Evolutionary conservation across 2,329 filamentous ascomycete species (phyloP).

Genomic region (Verticillium dahliae): DNA sequence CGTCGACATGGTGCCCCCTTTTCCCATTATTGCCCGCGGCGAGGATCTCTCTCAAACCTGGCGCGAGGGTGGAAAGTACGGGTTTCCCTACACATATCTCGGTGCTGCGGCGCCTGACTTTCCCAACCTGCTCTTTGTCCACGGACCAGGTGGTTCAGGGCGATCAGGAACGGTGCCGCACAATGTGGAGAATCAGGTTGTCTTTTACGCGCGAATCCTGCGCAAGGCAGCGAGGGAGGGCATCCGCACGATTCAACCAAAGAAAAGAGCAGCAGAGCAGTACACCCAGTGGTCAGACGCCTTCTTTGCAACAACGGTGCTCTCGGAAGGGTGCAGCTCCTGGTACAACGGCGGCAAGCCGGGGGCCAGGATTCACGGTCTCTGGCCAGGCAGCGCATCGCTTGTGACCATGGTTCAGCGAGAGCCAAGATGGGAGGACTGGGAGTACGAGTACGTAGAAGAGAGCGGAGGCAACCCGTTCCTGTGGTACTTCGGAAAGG

Average conservation of each 20-base stretch:
- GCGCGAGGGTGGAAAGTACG: conserved; percentile 46
- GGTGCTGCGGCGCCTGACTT: conserved; percentile 58
- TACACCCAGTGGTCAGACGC: conserved; percentile 53
- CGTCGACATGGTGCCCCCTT: conserved; percentile 50
- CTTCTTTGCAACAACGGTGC: conserved; percentile 47
- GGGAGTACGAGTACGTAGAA: conserved; percentile 39
- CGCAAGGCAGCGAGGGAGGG: conserved; percentile 61
- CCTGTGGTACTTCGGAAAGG: conserved; percentile 61
- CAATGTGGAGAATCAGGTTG: conserved; percentile 58
- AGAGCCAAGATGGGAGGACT: conserved; percentile 52
- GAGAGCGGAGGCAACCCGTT: conserved; percentile 41
- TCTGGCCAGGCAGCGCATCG: conserved; percentile 63
- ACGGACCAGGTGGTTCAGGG: conserved; percentile 53
- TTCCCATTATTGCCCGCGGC: conserved; percentile 50
- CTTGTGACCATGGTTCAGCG: conserved; percentile 52
- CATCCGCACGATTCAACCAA: conserved; percentile 55
- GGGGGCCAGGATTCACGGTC: conserved; percentile 57
- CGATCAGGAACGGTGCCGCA: conserved; percentile 62
- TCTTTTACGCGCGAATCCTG: conserved; percentile 59
- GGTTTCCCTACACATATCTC: conserved; percentile 63
- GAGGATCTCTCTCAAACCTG: conserved; percentile 49
- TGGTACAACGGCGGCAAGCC: conserved; percentile 66
- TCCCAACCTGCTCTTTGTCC: conserved; percentile 60
- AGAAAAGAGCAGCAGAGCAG: conserved; percentile 54
- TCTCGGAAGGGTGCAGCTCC: conserved; percentile 58